A percentile compares a stretch with the other conserved stretches of the same genome.
Evolutionary conservation across 2,329 filamentous ascomycete species (phyloP).

Genomic region (Calonectria multiphialidica): DNA sequence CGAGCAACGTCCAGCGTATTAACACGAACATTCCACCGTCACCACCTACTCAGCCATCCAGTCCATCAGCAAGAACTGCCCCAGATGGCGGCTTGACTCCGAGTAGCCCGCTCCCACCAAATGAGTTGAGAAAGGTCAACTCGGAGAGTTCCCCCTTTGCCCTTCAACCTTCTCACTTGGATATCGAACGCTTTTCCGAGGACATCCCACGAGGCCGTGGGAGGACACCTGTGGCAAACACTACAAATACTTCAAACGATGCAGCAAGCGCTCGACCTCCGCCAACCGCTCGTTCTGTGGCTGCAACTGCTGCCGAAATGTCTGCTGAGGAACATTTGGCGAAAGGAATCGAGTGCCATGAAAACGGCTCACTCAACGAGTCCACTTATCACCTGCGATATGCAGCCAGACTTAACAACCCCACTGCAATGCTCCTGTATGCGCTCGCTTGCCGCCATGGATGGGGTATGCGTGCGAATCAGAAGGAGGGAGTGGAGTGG

Average conservation of each 20-base stretch:
- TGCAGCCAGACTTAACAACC: slow-evolving; percentile 86
- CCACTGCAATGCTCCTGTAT: slow-evolving; percentile 96
- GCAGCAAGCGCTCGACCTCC: slow-evolving; percentile 61
- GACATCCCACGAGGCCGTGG: slow-evolving; percentile 62
- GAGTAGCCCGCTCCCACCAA: slow-evolving; percentile 52
- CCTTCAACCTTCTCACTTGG: slow-evolving; percentile 57
- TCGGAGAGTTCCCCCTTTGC: slow-evolving; percentile 56
- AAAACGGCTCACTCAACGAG: slow-evolving; percentile 87
- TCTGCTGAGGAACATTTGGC: slow-evolving; percentile 89
- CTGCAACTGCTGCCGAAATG: slow-evolving; percentile 74
- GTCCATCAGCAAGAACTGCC: slow-evolving; percentile 59
- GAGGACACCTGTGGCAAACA: slow-evolving; percentile 60
- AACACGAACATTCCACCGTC: slow-evolving; percentile 67
- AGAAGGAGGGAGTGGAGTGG: slow-evolving; percentile 91
- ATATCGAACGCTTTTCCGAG: slow-evolving; percentile 59
- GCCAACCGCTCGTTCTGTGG: slow-evolving; percentile 57
- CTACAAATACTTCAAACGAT: slow-evolving; percentile 64
- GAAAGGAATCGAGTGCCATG: slow-evolving; percentile 91
- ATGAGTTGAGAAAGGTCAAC: slow-evolving; percentile 64
- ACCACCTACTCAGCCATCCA: slow-evolving; percentile 71
- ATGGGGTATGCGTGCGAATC: slow-evolving; percentile 97
- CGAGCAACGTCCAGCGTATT: slow-evolving; percentile 58
- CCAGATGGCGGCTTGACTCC: slow-evolving; percentile 52
- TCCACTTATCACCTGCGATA: slow-evolving; percentile 96
- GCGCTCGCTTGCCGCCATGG: slow-evolving; percentile 95